A percentile compares a stretch with the other conserved stretches of the same genome.
Evolutionary conservation across 352 stramenopile genomes (phyloP).

Genomic region (Globisporangium nagaii): DNA sequence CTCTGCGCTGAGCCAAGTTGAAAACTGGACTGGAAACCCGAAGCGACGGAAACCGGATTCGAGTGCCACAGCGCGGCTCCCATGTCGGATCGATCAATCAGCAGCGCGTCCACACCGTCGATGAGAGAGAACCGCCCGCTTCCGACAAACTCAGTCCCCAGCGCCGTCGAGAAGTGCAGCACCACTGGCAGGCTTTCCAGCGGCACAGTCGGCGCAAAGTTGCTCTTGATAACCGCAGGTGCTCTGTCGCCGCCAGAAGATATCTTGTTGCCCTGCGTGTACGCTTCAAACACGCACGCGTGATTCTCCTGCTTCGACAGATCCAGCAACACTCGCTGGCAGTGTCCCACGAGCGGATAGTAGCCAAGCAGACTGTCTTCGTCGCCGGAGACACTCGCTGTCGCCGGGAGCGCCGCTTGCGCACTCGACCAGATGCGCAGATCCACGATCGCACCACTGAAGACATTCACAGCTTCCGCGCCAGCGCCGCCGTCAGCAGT

Average conservation of each 20-base stretch:
- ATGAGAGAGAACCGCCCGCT: conserved; percentile 35
- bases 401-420: conserved; percentile 1
- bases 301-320: conserved; percentile 69
- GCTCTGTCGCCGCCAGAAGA: background rate
- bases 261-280: conserved; percentile 6
- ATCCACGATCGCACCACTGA: conserved; percentile 63
- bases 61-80: conserved; percentile 48
- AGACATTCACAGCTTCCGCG: conserved; percentile 25
- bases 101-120: conserved; percentile 15
- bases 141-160: conserved; percentile 35
- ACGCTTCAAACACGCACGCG: conserved; percentile 50
- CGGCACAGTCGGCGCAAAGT: conserved; percentile 21
- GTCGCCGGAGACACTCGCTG: conserved; percentile 23
- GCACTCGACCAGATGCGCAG: conserved; percentile 57
- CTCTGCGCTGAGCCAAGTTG: conserved; percentile 20
- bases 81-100: conserved; percentile 17
- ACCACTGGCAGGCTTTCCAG: conserved; percentile 32
- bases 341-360: conserved; percentile 65
- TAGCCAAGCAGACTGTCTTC: conserved; percentile 59
- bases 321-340: conserved; percentile 62
- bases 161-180: conserved; percentile 28
- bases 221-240: conserved; percentile 8
- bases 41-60: conserved; percentile 23
- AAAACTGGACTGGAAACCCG: conserved; percentile 48
- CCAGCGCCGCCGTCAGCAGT: conserved; percentile 21